Percentiles rank a stretch among this genome's conserved stretches.
These are phyloP conservation scores for Mycogone perniciosa DNA, from an alignment of 2,329 filamentous ascomycete species.

Conservation along the genomic window DNA sequence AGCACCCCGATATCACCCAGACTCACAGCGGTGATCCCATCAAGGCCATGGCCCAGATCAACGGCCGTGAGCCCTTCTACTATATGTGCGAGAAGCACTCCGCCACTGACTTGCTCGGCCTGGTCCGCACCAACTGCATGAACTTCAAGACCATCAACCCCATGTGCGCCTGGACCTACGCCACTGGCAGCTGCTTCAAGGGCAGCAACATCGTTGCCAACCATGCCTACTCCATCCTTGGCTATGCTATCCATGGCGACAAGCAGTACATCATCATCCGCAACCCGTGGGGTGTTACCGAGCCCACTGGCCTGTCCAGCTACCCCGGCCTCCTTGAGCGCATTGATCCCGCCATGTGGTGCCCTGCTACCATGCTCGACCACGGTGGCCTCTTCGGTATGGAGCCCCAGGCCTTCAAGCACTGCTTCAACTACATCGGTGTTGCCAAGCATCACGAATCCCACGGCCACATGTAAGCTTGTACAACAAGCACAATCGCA, in stretches of 20 bases:
- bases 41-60: conserved; percentile 41
- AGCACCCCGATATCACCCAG: conserved; percentile 37
- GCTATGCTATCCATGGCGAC: conserved; percentile 29
- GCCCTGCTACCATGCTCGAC: conserved; percentile 31
- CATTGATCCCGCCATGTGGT: conserved; percentile 32
- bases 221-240: conserved; percentile 39
- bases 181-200: conserved; percentile 30
- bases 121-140: conserved; percentile 34
- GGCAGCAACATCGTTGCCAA: conserved; percentile 39
- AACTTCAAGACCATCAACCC: conserved; percentile 39
- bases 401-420: conserved; percentile 31
- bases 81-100: conserved; percentile 28
- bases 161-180: conserved; percentile 36
- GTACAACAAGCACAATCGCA: no score
- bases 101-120: conserved; percentile 28
- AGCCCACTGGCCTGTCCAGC: conserved; percentile 34
- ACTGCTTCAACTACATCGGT: conserved; percentile 29
- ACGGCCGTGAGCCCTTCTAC: conserved; percentile 32
- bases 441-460: conserved; percentile 29
- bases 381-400: conserved; percentile 32
- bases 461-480: no score
- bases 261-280: conserved; percentile 37
- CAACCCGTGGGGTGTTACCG: conserved; percentile 40
- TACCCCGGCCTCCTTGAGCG: conserved; percentile 34
- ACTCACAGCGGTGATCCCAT: conserved; percentile 36